Conservation (phyloP, 1,139 yeast genomes). For the Protomyces pachydermus region DNA sequence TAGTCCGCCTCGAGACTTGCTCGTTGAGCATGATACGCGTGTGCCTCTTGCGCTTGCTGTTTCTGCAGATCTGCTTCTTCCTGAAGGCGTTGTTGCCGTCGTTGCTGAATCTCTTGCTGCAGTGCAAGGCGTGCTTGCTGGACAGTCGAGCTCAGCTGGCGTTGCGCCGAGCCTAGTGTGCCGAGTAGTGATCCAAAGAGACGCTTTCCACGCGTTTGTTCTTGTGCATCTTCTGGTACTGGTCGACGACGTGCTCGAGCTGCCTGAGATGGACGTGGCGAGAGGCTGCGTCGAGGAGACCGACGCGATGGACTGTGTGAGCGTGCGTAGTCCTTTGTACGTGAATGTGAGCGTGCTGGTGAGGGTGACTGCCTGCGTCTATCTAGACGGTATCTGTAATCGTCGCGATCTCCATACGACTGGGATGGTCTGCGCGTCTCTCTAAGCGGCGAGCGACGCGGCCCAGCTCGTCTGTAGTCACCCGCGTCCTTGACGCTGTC, state of each 20-base stretch:
- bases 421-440: too few species aligned
- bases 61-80: background rate
- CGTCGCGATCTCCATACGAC: too few species aligned
- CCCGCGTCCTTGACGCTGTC: too few species aligned
- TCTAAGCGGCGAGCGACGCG: too few species aligned
- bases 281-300: background rate
- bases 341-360: too few species aligned
- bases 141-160: conserved; percentile 10
- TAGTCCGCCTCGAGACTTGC: background rate
- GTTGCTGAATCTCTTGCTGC: conserved; percentile 13
- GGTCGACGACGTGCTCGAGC: background rate
- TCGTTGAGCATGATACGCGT: background rate
- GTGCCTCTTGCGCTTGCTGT: background rate
- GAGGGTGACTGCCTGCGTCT: too few species aligned
- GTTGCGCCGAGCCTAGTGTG: conserved; percentile 26
- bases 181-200: conserved; percentile 27
- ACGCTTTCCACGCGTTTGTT: conserved; percentile 25
- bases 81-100: conserved; percentile 3
- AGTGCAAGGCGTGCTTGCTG: conserved; percentile 15
- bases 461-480: too few species aligned
- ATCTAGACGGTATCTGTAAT: too few species aligned
- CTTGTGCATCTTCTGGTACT: background rate
- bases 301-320: too few species aligned
- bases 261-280: background rate
- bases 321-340: too few species aligned